These are phyloP conservation scores for Xylaria nigripes DNA, from an alignment of 495 filamentous ascomycete genomes.

Conservation along the genomic window DNA sequence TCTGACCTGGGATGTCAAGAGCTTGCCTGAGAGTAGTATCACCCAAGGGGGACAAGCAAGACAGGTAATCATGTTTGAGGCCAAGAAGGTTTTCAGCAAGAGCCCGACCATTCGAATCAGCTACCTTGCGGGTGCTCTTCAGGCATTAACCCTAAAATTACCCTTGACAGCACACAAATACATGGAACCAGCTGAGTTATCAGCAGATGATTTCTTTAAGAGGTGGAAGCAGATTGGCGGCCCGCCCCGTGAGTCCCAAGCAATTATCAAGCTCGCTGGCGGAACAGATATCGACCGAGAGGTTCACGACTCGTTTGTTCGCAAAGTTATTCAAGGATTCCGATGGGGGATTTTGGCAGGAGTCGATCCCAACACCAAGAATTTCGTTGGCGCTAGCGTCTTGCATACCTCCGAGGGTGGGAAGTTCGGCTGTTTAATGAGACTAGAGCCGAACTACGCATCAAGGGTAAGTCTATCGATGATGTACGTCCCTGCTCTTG, in stretches of 20 bases:
- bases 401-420: conserved; percentile 73
- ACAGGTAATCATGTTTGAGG: conserved; percentile 89
- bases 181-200: conserved; percentile 82
- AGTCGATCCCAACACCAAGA: conserved; percentile 85
- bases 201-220: conserved; percentile 93
- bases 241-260: conserved; percentile 73
- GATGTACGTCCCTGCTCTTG: neutral
- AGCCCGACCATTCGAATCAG: conserved; percentile 88
- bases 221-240: conserved; percentile 97
- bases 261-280: conserved; percentile 62
- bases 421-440: conserved; percentile 88
- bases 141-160: conserved; percentile 85
- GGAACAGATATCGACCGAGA: conserved; percentile 45
- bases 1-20: conserved; percentile 76
- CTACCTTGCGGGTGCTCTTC: conserved; percentile 87
- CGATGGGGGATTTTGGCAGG: conserved; percentile 77
- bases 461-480: conserved; percentile 55
- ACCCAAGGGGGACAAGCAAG: conserved; percentile 69
- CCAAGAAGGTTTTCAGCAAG: conserved; percentile 70
- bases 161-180: conserved; percentile 89
- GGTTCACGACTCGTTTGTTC: conserved; percentile 50
- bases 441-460: conserved; percentile 89
- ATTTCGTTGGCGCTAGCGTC: conserved; percentile 89
- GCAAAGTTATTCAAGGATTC: conserved; percentile 65
- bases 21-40: conserved; percentile 77